phyloP scores from a whole-genome alignment of 306 rosid genomes.

The Vigna radiata region DNA sequence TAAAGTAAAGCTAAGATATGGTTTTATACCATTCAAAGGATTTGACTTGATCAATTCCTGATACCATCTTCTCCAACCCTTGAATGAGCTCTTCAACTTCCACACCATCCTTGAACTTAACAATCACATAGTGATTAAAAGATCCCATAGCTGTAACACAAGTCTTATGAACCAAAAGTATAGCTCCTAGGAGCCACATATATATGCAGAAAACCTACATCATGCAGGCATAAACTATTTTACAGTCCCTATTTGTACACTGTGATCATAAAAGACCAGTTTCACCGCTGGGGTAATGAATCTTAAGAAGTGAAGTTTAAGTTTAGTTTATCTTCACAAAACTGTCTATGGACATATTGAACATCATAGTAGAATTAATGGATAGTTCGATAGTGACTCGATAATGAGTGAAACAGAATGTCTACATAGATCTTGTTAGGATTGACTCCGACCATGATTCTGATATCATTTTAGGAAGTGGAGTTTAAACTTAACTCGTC shows the following conservation, averaged over 20 bases:
- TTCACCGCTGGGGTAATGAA: conserved; percentile 41
- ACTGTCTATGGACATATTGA: no score
- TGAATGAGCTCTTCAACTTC: conserved; percentile 64
- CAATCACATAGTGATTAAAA: conserved; percentile 84
- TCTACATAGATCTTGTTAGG: no score
- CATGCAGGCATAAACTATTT: conserved; percentile 42
- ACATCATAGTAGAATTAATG: no score
- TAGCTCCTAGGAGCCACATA: conserved; percentile 33
- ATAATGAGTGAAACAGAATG: no score
- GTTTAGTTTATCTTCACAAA: no score
- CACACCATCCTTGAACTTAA: conserved; percentile 79
- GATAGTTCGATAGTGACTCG: no score
- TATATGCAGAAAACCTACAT: conserved; percentile 43
- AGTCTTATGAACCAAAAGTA: conserved; percentile 36
- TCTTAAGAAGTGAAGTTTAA: no score
- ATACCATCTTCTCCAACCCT: conserved; percentile 69
- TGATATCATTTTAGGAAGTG: no score
- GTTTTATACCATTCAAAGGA: conserved; percentile 75
- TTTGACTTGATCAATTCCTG: conserved; percentile 68
- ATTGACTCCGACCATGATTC: no score
- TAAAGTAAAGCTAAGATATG: not conserved
- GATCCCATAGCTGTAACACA: conserved; percentile 59
- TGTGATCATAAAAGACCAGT: conserved; percentile 50
- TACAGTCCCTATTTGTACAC: conserved; percentile 50
- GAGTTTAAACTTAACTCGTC: no score